Evolutionary conservation across 2,329 filamentous ascomycete genomes (phyloP).

Genomic region (Calonectria fujianensis): DNA sequence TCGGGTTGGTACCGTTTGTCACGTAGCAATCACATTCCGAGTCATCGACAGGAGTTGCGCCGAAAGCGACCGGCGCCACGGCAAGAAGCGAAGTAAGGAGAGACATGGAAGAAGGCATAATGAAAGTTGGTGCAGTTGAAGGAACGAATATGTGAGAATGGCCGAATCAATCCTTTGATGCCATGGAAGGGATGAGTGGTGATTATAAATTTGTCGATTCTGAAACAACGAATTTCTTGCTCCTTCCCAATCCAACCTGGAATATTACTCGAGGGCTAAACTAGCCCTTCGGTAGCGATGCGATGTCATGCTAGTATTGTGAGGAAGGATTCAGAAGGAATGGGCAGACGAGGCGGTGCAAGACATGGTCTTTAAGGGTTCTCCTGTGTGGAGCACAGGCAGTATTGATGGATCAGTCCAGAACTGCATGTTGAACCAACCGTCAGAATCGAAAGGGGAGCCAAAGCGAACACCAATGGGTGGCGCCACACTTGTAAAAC

Average conservation of each 20-base stretch:
- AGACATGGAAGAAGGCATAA: slow-evolving; percentile 49
- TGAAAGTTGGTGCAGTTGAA: slow-evolving; percentile 26
- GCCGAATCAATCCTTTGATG: slow-evolving; percentile 34
- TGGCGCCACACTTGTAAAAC: background rate
- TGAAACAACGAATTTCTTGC: slow-evolving; percentile 7
- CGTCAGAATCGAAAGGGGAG: background rate
- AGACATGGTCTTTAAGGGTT: slow-evolving; percentile 10
- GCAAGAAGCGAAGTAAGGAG: slow-evolving; percentile 51
- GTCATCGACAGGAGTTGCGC: slow-evolving; percentile 43
- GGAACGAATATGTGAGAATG: slow-evolving; percentile 11
- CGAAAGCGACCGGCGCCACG: slow-evolving; percentile 46
- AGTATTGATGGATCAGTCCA: background rate
- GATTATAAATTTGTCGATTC: slow-evolving; percentile 24
- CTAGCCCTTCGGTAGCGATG: slow-evolving; percentile 8
- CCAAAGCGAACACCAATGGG: slow-evolving; percentile 35
- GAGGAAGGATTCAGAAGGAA: slow-evolving; percentile 13
- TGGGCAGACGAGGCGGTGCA: slow-evolving; percentile 23
- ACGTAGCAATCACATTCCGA: slow-evolving; percentile 58
- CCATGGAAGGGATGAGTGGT: background rate
- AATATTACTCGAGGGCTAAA: slow-evolving; percentile 15
- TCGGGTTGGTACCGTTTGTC: slow-evolving; percentile 50
- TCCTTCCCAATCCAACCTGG: slow-evolving; percentile 23
- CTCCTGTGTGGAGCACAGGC: background rate
- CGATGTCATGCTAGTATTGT: slow-evolving; percentile 7
- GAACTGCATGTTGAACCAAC: slow-evolving; percentile 21